Conservation (phyloP, 306 rosid species). For the Cucurbita argyrosperma region DNA sequence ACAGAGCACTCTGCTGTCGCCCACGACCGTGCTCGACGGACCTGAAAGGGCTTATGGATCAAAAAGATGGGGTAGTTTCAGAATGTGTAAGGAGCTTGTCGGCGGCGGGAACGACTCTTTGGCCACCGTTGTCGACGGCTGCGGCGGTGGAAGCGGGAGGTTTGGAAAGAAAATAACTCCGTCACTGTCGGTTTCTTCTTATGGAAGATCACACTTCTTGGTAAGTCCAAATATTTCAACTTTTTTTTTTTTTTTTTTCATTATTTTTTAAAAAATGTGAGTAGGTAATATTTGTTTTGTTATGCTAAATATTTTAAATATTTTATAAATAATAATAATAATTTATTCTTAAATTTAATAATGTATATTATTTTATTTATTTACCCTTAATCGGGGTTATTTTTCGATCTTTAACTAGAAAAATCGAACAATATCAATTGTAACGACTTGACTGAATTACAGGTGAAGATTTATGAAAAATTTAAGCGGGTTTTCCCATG, state of each 20-base stretch:
- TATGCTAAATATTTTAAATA: neutral
- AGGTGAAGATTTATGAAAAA: conserved; percentile 43
- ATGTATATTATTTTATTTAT: no score
- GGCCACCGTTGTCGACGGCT: neutral
- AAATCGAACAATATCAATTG: no score
- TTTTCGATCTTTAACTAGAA: no score
- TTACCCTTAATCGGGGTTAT: neutral
- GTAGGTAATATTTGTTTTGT: neutral
- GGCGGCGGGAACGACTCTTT: neutral
- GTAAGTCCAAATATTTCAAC: neutral
- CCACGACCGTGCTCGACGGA: conserved; percentile 5
- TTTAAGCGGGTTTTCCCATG: conserved; percentile 80
- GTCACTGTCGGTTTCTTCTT: neutral
- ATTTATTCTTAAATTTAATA: no score
- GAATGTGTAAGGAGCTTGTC: neutral
- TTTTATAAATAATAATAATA: no score
- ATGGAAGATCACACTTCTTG: conserved; percentile 1
- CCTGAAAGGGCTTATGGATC: neutral
- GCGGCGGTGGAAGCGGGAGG: neutral
- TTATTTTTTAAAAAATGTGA: no score
- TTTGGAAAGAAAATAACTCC: neutral
- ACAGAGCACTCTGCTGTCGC: neutral
- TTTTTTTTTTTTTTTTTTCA: no score
- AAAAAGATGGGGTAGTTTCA: neutral
- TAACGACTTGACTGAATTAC: neutral